Conservation (phyloP, 208 protist genomes). For the Blechomonas ayalai region DNA sequence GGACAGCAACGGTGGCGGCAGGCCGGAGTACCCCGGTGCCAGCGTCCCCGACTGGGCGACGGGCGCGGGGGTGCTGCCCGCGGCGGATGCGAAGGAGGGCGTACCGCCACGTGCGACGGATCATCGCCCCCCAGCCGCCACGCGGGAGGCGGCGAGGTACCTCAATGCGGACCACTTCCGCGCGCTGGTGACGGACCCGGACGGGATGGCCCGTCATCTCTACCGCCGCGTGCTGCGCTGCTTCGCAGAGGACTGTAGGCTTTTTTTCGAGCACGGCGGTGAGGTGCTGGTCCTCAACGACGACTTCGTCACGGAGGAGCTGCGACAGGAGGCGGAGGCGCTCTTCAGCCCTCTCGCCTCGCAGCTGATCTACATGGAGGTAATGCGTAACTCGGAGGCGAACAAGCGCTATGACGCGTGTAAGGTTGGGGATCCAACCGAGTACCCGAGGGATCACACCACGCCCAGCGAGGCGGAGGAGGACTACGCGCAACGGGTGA, state of each 20-base stretch:
- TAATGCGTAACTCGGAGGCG: conserved; percentile 36
- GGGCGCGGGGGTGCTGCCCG: too few relatives aligned
- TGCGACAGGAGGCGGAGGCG: conserved; percentile 61
- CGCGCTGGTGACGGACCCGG: conserved; percentile 36
- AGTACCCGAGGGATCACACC: conserved; percentile 48
- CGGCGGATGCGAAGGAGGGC: conserved; percentile 2
- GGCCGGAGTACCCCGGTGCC: too few relatives aligned
- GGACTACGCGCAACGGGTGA: conserved; percentile 57
- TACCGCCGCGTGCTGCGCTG: conserved; percentile 60
- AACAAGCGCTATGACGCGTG: conserved; percentile 52
- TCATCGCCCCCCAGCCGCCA: conserved; percentile 1
- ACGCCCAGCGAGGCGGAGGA: conserved; percentile 12
- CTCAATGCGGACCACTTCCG: conserved; percentile 55
- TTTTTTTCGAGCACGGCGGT: conserved; percentile 61
- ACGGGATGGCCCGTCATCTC: conserved; percentile 39
- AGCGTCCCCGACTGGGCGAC: too few relatives aligned
- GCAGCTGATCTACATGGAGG: conserved; percentile 78
- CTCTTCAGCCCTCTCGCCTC: conserved; percentile 40
- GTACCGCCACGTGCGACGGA: not conserved
- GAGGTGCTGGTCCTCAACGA: conserved; percentile 85
- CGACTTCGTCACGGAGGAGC: conserved; percentile 69
- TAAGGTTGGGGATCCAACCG: conserved; percentile 51
- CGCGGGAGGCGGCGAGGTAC: conserved; percentile 7
- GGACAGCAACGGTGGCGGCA: too few relatives aligned
- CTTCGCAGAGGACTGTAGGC: conserved; percentile 46